Conservation (phyloP, 2,329 filamentous ascomycete genomes). For the Pestalotiopsis sp. region DNA sequence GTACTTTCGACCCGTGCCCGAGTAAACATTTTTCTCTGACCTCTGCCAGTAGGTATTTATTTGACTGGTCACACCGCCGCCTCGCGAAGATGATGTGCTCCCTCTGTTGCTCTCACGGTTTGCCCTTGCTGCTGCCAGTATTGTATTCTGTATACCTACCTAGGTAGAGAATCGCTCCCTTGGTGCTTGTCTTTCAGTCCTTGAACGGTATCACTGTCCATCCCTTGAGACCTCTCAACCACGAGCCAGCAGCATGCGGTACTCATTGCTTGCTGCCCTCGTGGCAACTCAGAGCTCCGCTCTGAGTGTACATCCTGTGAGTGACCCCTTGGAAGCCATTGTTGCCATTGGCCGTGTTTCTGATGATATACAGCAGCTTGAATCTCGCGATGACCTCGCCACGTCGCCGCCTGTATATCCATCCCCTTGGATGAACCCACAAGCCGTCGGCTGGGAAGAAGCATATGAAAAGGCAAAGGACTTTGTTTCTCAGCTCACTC, state of each 20-base stretch:
- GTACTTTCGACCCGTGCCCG: not conserved
- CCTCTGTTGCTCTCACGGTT: not conserved
- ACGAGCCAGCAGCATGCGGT: conserved; percentile 12
- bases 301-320: conserved; percentile 13
- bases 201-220: not conserved
- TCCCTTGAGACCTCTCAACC: not conserved
- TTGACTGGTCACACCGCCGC: not conserved
- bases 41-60: not conserved
- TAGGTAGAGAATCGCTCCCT: not conserved
- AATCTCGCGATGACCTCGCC: conserved; percentile 25
- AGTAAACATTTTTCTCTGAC: not conserved
- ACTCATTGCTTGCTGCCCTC: conserved; percentile 8
- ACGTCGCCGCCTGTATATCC: conserved; percentile 61
- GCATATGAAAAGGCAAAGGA: conserved; percentile 76
- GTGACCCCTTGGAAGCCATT: conserved; percentile 5
- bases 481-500: conserved; percentile 82
- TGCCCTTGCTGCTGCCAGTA: not conserved
- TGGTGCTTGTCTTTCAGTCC: not conserved
- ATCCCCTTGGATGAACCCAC: conserved; percentile 76
- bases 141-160: too few relatives aligned
- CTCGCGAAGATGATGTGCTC: not conserved
- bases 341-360: conserved; percentile 7
- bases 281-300: conserved; percentile 16
- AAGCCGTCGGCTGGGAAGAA: conserved; percentile 71
- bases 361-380: conserved; percentile 22